Base-by-base conservation (phyloP, 202 grass and related monocot species). In the Hordeum pubiflorum region DNA sequence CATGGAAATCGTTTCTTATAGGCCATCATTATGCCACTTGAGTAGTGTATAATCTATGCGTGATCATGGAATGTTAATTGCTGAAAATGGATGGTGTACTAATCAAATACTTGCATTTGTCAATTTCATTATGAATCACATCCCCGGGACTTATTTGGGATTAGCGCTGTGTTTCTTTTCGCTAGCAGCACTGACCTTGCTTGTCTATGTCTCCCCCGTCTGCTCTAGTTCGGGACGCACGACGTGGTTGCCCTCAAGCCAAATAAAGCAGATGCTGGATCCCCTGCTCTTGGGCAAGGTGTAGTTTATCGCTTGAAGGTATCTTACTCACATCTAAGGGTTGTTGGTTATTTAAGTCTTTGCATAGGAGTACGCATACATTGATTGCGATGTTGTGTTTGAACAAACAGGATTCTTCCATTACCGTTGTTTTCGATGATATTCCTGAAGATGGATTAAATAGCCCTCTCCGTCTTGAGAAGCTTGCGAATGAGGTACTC, bases 381-480 rank as follows among this genome's bases (percentile, higher is more conserved):
- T 13, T 13, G 26, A 69, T 71, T 63, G 9, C 37, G 57, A 3
- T 74, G 69, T 63, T 85, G 74, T 82, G 83, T 85, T 62, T 84
- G 20, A 67, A 79, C 81, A 29, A 88, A 82, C 59, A 98, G 92
- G 96, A 95, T 83, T 91, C 88, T 84, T 98, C 96, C 41, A 95
- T 95, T 80, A 89, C 81, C 2, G 90, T 98, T 72, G 92, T 90
- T 86, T 98, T 98, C 75, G 92, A 98, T 86, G 96, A 98, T 77
- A 91, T 98, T 59, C 92, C 96, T 85, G 96, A 95, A 91, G 96
- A 95, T 85, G 96, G 96, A 77, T 81, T 98, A 88, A 98, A 98
- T 83, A 91, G 87, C 58, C 76, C 90, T 92, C 76, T 98, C 62
- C 92, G 90, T 64, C 92, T 98, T 63, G 96, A 98, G 83, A 98